Base-by-base conservation (phyloP, 345 rosid genomes). In the Eucalyptus curtisii region DNA sequence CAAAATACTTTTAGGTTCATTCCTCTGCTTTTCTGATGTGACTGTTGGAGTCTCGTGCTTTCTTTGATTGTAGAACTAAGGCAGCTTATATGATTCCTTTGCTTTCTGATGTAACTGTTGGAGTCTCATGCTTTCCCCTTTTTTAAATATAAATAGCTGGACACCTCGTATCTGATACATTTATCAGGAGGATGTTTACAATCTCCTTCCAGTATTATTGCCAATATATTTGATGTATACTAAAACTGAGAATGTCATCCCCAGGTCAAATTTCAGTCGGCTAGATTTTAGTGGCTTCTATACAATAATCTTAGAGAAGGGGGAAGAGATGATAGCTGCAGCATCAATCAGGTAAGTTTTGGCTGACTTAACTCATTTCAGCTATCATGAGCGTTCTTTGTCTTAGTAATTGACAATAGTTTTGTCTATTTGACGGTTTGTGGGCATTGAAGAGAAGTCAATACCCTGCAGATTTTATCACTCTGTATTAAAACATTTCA, bases 181-280 rank as follows among this genome's bases (percentile, higher is more conserved):
- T 20, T 44, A 76, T 76, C 82, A 76, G 47, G 84, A 76, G 47
- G 47, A 76, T 7, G 27, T 76, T 76, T 76, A 40, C 84, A 11
- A 76, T 76, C 84, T 40, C 30, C 53, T 52, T 61, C 45, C 42
- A 85, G 10, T 49, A 49, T 85, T 52, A 86, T 86, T 86, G 44
- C 64, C 47, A 66, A 25, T 87, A 31, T 82, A 55, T 24, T 37
- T 31, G 57, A 49, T 52, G 81, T 19, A 52, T 40, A 42, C 20
- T 89, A 66, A 27, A 57, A 49, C 30, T 42, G 48, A 64, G 49
- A 50, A 40, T 87, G 19, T 89, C 90, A 89, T 91, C 31, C 7
- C 31, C 91, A 98, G 99, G 92, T 98, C 99, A 88, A 98, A 97
- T 92, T 95, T 95, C 91, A 94, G 93, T 76, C 94, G 99, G 88